Percentiles rank a stretch among this genome's conserved stretches.
These are phyloP conservation scores for Boletus semigastroideus DNA, from an alignment of 1,284 basidiomycete species.

Conservation along the genomic window DNA sequence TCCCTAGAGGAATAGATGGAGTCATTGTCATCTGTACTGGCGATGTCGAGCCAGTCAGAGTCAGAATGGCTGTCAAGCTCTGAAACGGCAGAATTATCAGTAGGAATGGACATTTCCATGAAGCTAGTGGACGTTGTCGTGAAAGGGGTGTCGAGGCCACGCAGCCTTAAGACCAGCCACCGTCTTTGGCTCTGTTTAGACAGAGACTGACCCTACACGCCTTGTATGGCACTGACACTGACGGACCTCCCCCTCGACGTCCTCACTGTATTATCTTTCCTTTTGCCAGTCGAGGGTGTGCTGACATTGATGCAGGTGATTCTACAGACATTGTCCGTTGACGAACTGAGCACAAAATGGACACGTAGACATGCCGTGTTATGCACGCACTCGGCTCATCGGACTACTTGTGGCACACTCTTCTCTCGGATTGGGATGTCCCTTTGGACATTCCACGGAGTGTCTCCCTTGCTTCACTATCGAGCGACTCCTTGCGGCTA, in stretches of 20 bases:
- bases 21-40: conserved; percentile 65
- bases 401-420: conserved; percentile 25
- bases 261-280: conserved; percentile 33
- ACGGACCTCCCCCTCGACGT: conserved; percentile 41
- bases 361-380: conserved; percentile 55
- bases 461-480: conserved; percentile 25
- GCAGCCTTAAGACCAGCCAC: conserved; percentile 25
- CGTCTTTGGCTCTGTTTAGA: conserved; percentile 31
- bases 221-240: conserved; percentile 15
- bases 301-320: conserved; percentile 50
- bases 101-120: conserved; percentile 26
- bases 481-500: conserved; percentile 36
- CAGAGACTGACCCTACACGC: neutral
- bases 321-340: neutral
- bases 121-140: conserved; percentile 31
- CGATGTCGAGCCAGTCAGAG: conserved; percentile 77
- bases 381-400: conserved; percentile 40
- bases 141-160: conserved; percentile 30
- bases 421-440: conserved; percentile 26
- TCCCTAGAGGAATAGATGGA: conserved; percentile 54
- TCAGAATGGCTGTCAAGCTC: conserved; percentile 69
- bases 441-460: conserved; percentile 38
- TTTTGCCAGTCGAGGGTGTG: conserved; percentile 38
- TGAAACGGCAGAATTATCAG: conserved; percentile 43
- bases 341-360: conserved; percentile 3